Percentiles rank a stretch among this genome's conserved stretches.
phyloP scores from a whole-genome alignment of 495 filamentous ascomycete genomes.

The Xylaria acuta region DNA sequence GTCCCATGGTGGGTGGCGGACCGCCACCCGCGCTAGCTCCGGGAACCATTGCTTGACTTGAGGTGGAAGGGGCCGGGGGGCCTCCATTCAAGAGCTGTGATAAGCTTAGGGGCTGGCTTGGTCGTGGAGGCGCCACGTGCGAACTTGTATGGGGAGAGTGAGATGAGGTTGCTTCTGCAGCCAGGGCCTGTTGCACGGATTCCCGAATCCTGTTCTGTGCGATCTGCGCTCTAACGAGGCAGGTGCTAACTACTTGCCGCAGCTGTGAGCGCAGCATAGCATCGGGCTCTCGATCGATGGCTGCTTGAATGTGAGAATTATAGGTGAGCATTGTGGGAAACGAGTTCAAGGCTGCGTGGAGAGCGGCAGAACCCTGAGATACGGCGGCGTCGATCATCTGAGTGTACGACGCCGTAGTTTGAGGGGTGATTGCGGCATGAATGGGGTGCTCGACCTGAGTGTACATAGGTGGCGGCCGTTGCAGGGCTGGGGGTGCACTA shows the following conservation, averaged over 20 bases:
- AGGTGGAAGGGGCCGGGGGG: conserved; percentile 10
- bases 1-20: conserved; percentile 3
- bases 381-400: conserved; percentile 53
- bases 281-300: conserved; percentile 51
- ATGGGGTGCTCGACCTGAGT: conserved; percentile 43
- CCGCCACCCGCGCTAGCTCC: not conserved
- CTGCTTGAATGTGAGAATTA: conserved; percentile 47
- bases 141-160: conserved; percentile 24
- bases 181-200: conserved; percentile 40
- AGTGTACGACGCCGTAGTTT: conserved; percentile 40
- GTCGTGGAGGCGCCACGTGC: conserved; percentile 17
- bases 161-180: conserved; percentile 29
- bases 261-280: conserved; percentile 49
- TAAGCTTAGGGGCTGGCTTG: conserved; percentile 25
- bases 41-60: not conserved
- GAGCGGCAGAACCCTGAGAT: conserved; percentile 47
- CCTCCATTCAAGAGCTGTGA: conserved; percentile 24
- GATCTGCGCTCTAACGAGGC: conserved; percentile 51
- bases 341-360: conserved; percentile 50
- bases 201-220: conserved; percentile 47
- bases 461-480: conserved; percentile 30
- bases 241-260: conserved; percentile 47
- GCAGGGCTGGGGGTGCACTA: conserved; percentile 29
- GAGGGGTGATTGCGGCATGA: conserved; percentile 42
- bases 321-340: conserved; percentile 53